Evolutionary conservation across 1,139 yeast genomes (phyloP), one percentile per base, ranked within the genome.

Genomic region (Geotrichum aggregatum): DNA sequence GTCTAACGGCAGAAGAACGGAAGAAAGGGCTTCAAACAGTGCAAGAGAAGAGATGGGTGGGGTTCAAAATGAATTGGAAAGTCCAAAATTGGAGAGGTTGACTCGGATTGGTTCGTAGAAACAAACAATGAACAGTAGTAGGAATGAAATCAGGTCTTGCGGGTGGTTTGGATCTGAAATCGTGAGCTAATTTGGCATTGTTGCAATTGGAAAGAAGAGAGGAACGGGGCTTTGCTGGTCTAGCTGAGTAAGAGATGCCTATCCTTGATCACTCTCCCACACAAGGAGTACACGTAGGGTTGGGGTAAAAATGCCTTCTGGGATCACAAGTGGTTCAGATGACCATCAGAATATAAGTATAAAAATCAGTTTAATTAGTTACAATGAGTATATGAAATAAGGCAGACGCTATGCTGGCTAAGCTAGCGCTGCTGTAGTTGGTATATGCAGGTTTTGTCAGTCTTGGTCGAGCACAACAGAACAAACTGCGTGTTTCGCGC

Each of bases 401-500:
- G n/a, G n/a, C n/a, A n/a, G n/a, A n/a, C n/a, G n/a, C n/a, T n/a
- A n/a, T n/a, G n/a, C n/a, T n/a, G 28, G 19, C 40, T 14, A 43
- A n/a, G 21, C 30, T 30, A 46, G 30, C 49, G 49, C 44, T 46
- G 49, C n/a, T 46, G 44, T 39, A 46, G 14, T 11, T 46, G 39
- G 28, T 82, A 77, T 11, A 89, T 76, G 54, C 83, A 77, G 0
- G 88, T 79, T 59, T 82, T 82, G 31, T 82, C 87, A 0, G 88
- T 79, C 63, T 86, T 87, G 28, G 87, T 79, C 11, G 95, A 83
- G 58, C 82, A 82, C 14, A 89, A 64, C 21, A 89, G 73, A 1
- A 85, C 88, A 84, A 88, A 85, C 59, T 78, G 76, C 0, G 82
- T 76, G 1, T 94, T 92, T 60, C 82, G 81, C 1, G 80, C 62